Evolutionary conservation across 495 filamentous ascomycete genomes (phyloP).

Genomic region (Geoglossum glabrum): DNA sequence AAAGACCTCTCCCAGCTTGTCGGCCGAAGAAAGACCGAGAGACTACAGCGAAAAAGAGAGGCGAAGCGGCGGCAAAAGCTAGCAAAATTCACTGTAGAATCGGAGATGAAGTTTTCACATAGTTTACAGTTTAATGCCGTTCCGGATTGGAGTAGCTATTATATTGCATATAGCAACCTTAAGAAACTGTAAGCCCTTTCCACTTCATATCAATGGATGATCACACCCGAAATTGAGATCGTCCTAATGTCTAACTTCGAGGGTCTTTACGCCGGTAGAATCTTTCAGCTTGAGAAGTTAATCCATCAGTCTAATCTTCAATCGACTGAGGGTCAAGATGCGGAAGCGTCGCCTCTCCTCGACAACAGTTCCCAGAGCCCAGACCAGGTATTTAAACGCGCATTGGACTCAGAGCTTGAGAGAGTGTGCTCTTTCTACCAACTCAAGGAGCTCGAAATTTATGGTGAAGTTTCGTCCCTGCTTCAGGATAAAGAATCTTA

Average conservation of each 20-base stretch:
- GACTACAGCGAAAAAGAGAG: constrained; percentile 2
- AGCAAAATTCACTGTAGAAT: constrained; percentile 25
- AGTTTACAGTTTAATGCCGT: constrained; percentile 99
- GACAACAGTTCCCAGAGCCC: constrained; percentile 38
- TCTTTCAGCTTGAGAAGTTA: constrained; percentile 80
- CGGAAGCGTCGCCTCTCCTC: constrained; percentile 71
- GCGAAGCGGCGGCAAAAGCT: constrained; percentile 19
- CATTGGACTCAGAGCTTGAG: constrained; percentile 76
- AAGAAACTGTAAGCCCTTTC: constrained; percentile 69
- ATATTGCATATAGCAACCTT: constrained; percentile 93
- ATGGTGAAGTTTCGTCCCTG: constrained; percentile 57
- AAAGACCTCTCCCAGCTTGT: background rate
- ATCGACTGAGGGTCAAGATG: constrained; percentile 30
- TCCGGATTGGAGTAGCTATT: constrained; percentile 93
- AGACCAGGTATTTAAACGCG: constrained; percentile 55
- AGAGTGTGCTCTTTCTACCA: constrained; percentile 83
- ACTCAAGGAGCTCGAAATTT: constrained; percentile 69
- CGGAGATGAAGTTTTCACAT: constrained; percentile 99
- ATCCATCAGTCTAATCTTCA: constrained; percentile 27
- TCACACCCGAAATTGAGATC: background rate
- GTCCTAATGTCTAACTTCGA: background rate
- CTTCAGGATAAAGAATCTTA: constrained; percentile 55
- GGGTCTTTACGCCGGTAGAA: constrained; percentile 31
- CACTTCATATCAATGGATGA: background rate
- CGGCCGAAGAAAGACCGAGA: background rate